A percentile compares a stretch with the other conserved stretches of the same genome.
Conservation (phyloP, 1,284 basidiomycete genomes). For the Ganoderma multipileum region DNA sequence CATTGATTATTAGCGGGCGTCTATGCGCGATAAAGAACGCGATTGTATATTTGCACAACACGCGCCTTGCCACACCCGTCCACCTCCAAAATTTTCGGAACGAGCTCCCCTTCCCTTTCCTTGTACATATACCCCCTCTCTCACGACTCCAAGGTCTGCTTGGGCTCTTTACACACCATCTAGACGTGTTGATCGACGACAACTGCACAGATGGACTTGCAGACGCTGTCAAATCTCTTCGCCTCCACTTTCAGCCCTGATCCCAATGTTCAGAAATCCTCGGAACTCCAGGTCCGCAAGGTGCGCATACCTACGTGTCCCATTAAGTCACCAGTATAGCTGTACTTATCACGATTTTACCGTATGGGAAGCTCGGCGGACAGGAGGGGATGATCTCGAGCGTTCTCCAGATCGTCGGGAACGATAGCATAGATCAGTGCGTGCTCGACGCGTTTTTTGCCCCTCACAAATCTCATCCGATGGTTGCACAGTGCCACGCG, state of each 20-base stretch:
- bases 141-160: conserved; percentile 21
- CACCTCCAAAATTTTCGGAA: conserved; percentile 32
- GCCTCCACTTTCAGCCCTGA: conserved; percentile 82
- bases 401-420: conserved; percentile 81
- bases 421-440: conserved; percentile 78
- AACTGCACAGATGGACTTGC: conserved; percentile 70
- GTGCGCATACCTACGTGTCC: conserved; percentile 45
- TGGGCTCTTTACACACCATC: background rate
- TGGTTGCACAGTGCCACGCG: conserved; percentile 64
- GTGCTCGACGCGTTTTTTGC: conserved; percentile 53
- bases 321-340: background rate
- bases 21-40: conserved; percentile 30
- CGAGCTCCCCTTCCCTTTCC: conserved; percentile 20
- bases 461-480: conserved; percentile 13
- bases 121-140: conserved; percentile 32
- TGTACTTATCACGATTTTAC: conserved; percentile 12
- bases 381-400: conserved; percentile 83
- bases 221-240: conserved; percentile 78
- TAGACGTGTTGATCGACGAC: background rate
- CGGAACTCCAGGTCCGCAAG: conserved; percentile 85
- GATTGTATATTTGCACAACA: conserved; percentile 24
- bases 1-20: conserved; percentile 15
- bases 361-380: conserved; percentile 64
- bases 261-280: conserved; percentile 83
- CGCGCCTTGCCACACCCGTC: conserved; percentile 31